A percentile compares a stretch with the other conserved stretches of the same genome.
Evolutionary conservation across 345 rosid genomes (phyloP).

Genomic region (Bretschneidera sinensis): DNA sequence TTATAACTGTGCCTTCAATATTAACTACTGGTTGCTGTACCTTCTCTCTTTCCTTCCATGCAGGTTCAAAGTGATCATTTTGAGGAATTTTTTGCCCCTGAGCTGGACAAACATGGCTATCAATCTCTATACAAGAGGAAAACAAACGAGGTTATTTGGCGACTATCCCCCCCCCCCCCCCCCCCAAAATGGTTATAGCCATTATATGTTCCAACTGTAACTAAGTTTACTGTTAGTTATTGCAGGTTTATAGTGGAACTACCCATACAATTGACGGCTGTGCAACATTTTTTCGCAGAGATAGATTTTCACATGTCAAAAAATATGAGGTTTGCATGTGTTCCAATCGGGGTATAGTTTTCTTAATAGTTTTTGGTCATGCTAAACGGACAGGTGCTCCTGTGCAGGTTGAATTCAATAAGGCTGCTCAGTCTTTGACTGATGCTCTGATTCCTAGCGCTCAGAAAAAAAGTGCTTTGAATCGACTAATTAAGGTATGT

Average conservation of each 20-base stretch:
- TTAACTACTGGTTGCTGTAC: background rate
- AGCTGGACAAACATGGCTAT: conserved; percentile 95
- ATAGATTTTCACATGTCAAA: conserved; percentile 94
- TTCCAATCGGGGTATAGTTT: conserved; percentile 2
- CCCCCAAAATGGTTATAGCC: background rate
- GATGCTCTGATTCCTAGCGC: conserved; percentile 76
- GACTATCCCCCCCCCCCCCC: too few relatives aligned
- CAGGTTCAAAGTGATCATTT: conserved; percentile 96
- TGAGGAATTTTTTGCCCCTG: conserved; percentile 85
- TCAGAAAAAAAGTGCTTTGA: conserved; percentile 86
- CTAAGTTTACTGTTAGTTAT: conserved; percentile 4
- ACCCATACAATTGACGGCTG: conserved; percentile 72
- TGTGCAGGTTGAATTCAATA: conserved; percentile 92
- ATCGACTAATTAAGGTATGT: conserved; percentile 78
- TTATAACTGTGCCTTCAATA: background rate
- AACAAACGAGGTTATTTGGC: conserved; percentile 71
- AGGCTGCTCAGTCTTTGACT: conserved; percentile 97
- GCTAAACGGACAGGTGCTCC: conserved; percentile 12
- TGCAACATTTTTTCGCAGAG: conserved; percentile 93
- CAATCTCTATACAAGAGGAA: conserved; percentile 82
- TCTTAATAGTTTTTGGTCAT: conserved; percentile 11
- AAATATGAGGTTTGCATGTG: conserved; percentile 76
- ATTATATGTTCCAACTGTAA: too few relatives aligned
- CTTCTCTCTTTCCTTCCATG: conserved; percentile 16
- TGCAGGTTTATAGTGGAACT: conserved; percentile 73